phyloP scores from a whole-genome alignment of 1,139 yeast species.

The Hyphopichia wangnamkhiaoensis region DNA sequence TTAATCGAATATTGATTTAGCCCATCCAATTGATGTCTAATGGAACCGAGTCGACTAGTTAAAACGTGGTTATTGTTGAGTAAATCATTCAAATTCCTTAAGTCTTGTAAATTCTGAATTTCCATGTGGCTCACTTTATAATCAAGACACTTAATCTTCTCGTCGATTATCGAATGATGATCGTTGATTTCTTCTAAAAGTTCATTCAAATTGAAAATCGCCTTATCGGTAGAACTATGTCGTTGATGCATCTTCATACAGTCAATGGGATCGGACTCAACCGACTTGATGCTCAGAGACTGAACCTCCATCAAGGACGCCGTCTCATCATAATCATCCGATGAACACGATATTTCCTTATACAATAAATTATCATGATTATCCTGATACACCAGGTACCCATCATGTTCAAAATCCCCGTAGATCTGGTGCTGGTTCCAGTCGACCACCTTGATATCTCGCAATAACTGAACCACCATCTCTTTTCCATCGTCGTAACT shows the following conservation, averaged over 20 bases:
- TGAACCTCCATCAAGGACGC: constrained; percentile 3
- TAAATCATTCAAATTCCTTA: constrained; percentile 8
- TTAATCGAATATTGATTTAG: neutral
- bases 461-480: neutral
- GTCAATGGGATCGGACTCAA: too few relatives aligned
- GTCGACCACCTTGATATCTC: constrained; percentile 3
- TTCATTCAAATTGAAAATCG: constrained; percentile 1
- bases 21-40: neutral
- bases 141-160: constrained; percentile 6
- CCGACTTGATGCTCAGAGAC: neutral
- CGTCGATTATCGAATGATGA: constrained; percentile 1
- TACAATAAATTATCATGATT: neutral
- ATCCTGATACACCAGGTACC: neutral
- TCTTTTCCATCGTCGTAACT: neutral
- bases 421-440: neutral
- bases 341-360: too few relatives aligned
- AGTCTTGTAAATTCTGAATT: constrained; percentile 8
- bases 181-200: constrained; percentile 2
- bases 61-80: constrained; percentile 8
- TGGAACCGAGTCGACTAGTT: constrained; percentile 5
- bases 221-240: neutral
- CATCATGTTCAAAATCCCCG: constrained; percentile 1
- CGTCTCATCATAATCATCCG: constrained; percentile 3
- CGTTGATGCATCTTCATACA: too few relatives aligned
- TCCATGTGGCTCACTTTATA: constrained; percentile 7